Conservation (phyloP, 2,329 filamentous ascomycete species). For the Trichocomaceae sp. region DNA sequence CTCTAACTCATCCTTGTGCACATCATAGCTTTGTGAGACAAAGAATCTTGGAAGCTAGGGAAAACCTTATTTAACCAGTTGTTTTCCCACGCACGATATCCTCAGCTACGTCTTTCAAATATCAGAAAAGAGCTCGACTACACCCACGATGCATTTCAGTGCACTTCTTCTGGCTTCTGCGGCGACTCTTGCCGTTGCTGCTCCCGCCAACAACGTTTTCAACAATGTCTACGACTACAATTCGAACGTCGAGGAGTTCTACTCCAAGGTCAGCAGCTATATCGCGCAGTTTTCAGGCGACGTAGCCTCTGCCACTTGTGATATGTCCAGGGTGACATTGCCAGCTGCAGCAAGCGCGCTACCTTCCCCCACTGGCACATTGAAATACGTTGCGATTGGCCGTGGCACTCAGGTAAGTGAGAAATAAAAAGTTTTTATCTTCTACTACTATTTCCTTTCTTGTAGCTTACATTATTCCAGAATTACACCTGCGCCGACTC, state of each 20-base stretch:
- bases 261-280: slow-evolving; percentile 33
- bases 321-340: slow-evolving; percentile 28
- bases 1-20: background rate
- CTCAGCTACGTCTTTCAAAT: background rate
- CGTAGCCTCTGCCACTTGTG: slow-evolving; percentile 22
- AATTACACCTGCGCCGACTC: slow-evolving; percentile 79
- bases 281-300: slow-evolving; percentile 24
- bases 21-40: background rate
- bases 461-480: slow-evolving; percentile 39
- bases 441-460: background rate
- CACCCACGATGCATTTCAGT: slow-evolving; percentile 10
- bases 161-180: slow-evolving; percentile 19
- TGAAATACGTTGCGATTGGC: slow-evolving; percentile 77
- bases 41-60: background rate
- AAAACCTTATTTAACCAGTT: background rate
- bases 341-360: slow-evolving; percentile 53
- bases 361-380: slow-evolving; percentile 50
- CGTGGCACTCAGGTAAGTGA: slow-evolving; percentile 63
- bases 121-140: too few relatives aligned
- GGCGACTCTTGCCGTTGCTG: slow-evolving; percentile 29
- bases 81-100: background rate
- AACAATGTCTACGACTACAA: slow-evolving; percentile 33
- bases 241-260: slow-evolving; percentile 35
- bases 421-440: background rate
- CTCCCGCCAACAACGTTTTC: slow-evolving; percentile 26